Conservation (phyloP, 768 basidiomycete genomes). For the Botryobasidium botryosum region DNA sequence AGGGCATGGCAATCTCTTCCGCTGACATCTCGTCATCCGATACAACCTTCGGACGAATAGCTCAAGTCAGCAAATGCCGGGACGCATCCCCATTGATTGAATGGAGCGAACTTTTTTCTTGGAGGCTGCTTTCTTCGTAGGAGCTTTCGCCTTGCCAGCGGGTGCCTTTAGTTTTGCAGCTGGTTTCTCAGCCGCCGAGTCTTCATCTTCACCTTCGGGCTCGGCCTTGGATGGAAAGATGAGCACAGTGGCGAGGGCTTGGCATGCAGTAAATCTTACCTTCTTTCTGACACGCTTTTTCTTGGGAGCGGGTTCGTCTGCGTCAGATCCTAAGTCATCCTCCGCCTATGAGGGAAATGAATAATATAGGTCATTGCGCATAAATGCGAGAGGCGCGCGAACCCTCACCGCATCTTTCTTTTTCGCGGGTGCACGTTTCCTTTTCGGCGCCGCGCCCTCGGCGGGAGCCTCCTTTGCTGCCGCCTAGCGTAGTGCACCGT, state of each 20-base stretch:
- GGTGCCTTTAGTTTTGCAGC: slow-evolving; percentile 9
- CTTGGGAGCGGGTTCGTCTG: slow-evolving; percentile 23
- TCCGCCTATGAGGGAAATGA: slow-evolving; percentile 7
- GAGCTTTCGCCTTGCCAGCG: slow-evolving; percentile 10
- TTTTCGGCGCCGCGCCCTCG: neutral
- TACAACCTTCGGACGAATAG: no score
- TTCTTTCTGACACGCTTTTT: slow-evolving; percentile 35
- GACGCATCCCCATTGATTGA: no score
- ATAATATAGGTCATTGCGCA: slow-evolving; percentile 11
- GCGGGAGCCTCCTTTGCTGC: slow-evolving; percentile 5
- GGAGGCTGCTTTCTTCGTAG: no score
- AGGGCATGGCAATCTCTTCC: no score
- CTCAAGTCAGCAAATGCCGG: no score
- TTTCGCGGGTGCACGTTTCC: slow-evolving; percentile 14
- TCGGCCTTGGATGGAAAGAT: slow-evolving; percentile 15
- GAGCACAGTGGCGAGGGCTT: slow-evolving; percentile 1
- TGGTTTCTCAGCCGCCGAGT: slow-evolving; percentile 5
- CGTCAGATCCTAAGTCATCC: slow-evolving; percentile 14
- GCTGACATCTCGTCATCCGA: no score
- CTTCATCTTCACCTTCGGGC: slow-evolving; percentile 24
- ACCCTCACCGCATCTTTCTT: slow-evolving; percentile 11
- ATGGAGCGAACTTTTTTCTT: no score
- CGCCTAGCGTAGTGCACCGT: slow-evolving; percentile 2
- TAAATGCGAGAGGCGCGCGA: neutral
- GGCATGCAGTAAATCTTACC: slow-evolving; percentile 16